Base-by-base conservation (phyloP, 1,284 basidiomycete genomes). In the Cutaneotrichosporon sp. region DNA sequence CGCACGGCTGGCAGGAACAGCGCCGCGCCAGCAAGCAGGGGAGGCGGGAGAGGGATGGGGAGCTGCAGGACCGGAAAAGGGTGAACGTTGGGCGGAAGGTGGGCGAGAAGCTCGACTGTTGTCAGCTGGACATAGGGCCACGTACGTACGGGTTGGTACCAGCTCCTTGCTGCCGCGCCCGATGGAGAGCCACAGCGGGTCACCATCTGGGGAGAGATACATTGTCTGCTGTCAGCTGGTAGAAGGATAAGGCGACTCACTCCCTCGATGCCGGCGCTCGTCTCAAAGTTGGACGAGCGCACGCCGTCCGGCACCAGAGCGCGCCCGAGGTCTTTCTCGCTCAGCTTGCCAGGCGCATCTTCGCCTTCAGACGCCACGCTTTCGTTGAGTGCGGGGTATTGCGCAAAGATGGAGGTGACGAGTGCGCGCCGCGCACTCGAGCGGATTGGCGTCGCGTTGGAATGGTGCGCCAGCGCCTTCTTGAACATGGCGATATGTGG, bases 141-240 rank as follows among this genome's bases (percentile, higher is more conserved):
- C 34, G 34, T 36, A 66, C 72, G 14, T 69, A 87, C 88, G 81
- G 49, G 90, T 89, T 13, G 90, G 90, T 50, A 91, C 85, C 32
- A 82, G 67, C 85, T 87, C 62, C 85, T 85, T 63, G 82, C 84
- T 73, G 9, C 70, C 74, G 18, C 75, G 62, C 46, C 89, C 90
- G 36, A 90, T 76, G 0, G 86, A 86, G 75, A 93, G 90, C 90
- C 91, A 93, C 26, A 93, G 80, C 1, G 91, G 90, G 72, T 91
- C 87, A 14, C 90, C 89, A 31, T 88, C 86, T 1, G 84, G 77
- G 5, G 86, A 84, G 76, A 90, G 89, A 4, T 85, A 75, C 59
- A 75, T 53, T 26, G 66, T 70, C 72, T 84, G 30, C 86, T 9
- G 58, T 73, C 56, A 56, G 50, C 62, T 9, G 51, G 31, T 31